phyloP scores from a whole-genome alignment of 371 early-diverging fungal genomes.

The Umbelopsis sp. region DNA sequence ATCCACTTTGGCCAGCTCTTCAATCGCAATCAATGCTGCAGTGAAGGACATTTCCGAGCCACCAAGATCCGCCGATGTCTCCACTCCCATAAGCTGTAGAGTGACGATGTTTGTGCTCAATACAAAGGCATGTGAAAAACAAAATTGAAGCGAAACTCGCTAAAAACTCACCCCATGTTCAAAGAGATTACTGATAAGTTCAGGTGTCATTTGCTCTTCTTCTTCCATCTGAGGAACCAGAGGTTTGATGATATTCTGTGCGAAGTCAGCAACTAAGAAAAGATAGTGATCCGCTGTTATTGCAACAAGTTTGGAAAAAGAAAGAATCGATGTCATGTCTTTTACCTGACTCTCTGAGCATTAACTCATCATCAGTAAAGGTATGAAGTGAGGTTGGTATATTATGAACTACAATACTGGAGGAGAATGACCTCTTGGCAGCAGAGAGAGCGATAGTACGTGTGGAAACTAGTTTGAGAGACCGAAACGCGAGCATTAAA shows the following conservation, averaged over 20 bases:
- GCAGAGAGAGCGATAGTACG: not conserved
- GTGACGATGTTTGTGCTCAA: constrained; percentile 6
- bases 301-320: not conserved
- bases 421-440: constrained; percentile 39
- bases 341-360: constrained; percentile 68
- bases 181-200: constrained; percentile 84
- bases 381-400: constrained; percentile 48
- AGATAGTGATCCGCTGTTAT: constrained; percentile 36
- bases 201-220: constrained; percentile 79
- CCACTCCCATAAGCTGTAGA: constrained; percentile 93
- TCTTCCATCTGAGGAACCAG: constrained; percentile 95
- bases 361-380: constrained; percentile 76
- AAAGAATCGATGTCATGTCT: too few species aligned
- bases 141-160: constrained; percentile 15
- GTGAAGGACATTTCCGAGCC: constrained; percentile 92
- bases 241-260: constrained; percentile 82
- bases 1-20: constrained; percentile 96
- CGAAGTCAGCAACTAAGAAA: constrained; percentile 81
- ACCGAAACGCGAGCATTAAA: constrained; percentile 4
- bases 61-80: constrained; percentile 79
- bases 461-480: not conserved
- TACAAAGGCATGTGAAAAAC: not conserved
- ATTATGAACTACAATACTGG: constrained; percentile 42
- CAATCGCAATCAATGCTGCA: constrained; percentile 88
- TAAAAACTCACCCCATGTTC: constrained; percentile 80